A percentile compares a stretch with the other conserved stretches of the same genome.
These are phyloP conservation scores for Dictyostelium capitatum DNA, from an alignment of 78 protist species.

Conservation along the genomic window DNA sequence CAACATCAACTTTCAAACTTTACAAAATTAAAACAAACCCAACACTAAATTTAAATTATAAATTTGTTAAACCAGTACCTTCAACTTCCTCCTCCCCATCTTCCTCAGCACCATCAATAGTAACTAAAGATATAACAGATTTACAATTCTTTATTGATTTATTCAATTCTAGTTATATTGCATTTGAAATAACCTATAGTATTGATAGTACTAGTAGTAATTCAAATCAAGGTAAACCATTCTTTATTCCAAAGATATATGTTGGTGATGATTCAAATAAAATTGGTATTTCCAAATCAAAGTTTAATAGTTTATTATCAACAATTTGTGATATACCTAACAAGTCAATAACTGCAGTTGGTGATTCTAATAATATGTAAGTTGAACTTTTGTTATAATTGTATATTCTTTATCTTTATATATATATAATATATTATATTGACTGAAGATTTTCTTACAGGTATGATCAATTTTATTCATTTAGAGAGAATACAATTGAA, in stretches of 20 bases:
- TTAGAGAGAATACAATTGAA: background rate
- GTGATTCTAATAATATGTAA: background rate
- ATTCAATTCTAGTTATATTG: background rate
- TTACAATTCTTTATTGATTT: background rate
- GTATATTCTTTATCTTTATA: background rate
- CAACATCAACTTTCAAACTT: background rate
- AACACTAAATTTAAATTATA: background rate
- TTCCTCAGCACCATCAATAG: background rate
- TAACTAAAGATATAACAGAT: background rate
- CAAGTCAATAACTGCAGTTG: background rate
- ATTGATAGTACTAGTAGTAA: background rate
- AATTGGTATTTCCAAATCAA: background rate
- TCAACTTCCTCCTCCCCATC: background rate
- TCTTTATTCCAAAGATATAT: background rate
- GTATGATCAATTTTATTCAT: constrained; percentile 1
- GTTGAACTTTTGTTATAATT: background rate
- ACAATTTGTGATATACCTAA: background rate
- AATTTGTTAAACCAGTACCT: background rate
- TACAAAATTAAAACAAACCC: background rate
- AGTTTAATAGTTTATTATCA: background rate
- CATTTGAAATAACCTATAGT: background rate
- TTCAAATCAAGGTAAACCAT: background rate
- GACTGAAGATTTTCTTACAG: too few species aligned
- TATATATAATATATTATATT: background rate
- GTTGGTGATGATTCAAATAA: background rate